Evolutionary conservation across 768 basidiomycete genomes (phyloP).

Genomic region (Boletus sp.): DNA sequence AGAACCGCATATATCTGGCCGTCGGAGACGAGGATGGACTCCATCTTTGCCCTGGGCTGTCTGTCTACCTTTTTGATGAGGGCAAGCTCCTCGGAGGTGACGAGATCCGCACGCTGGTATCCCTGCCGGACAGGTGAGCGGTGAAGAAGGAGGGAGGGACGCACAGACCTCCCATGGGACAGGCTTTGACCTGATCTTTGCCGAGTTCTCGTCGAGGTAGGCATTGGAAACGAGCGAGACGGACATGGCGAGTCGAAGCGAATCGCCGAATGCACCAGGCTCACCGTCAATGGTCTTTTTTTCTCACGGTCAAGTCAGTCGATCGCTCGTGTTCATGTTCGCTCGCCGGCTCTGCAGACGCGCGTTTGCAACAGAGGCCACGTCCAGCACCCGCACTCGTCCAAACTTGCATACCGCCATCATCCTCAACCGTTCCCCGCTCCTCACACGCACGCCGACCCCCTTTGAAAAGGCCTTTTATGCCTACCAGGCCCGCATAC

Average conservation of each 20-base stretch:
- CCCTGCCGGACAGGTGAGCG: slow-evolving; percentile 49
- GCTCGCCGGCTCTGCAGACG: slow-evolving; percentile 26
- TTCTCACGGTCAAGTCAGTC: slow-evolving; percentile 30
- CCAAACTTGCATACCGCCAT: slow-evolving; percentile 57
- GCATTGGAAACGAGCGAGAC: slow-evolving; percentile 74
- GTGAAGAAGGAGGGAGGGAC: background rate
- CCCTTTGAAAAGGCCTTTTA: slow-evolving; percentile 79
- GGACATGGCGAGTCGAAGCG: slow-evolving; percentile 48
- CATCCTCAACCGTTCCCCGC: slow-evolving; percentile 74
- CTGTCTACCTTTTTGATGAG: slow-evolving; percentile 90
- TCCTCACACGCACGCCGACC: slow-evolving; percentile 67
- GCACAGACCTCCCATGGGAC: slow-evolving; percentile 91
- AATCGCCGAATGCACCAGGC: background rate
- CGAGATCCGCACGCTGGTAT: slow-evolving; percentile 89
- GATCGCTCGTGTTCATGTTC: background rate
- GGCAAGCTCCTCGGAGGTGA: slow-evolving; percentile 82
- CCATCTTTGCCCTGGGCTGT: slow-evolving; percentile 67
- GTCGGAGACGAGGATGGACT: slow-evolving; percentile 78
- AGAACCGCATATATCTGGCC: slow-evolving; percentile 80
- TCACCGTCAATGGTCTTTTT: slow-evolving; percentile 14
- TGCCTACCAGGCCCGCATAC: slow-evolving; percentile 78
- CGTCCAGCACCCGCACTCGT: slow-evolving; percentile 13
- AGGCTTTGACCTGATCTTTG: slow-evolving; percentile 85
- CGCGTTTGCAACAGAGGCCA: slow-evolving; percentile 43
- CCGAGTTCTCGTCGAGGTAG: slow-evolving; percentile 82